Evolutionary conservation across 148 eudicot species (phyloP).

Genomic region (Cornus controversa): DNA sequence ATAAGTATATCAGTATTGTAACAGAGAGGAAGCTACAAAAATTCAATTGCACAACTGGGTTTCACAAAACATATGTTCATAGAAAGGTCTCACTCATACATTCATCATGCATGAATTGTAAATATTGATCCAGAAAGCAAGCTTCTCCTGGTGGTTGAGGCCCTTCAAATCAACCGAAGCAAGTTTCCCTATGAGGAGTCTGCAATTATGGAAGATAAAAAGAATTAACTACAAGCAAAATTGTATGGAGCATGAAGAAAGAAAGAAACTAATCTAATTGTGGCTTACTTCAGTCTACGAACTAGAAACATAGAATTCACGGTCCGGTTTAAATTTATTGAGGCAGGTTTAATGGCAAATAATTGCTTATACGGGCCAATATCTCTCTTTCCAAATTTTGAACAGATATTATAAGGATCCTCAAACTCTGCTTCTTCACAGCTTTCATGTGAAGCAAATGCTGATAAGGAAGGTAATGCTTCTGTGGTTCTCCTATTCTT

Average conservation of each 20-base stretch:
- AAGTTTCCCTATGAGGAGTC: constrained; percentile 59
- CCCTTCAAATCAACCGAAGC: constrained; percentile 49
- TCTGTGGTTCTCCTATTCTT: constrained; percentile 33
- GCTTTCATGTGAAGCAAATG: constrained; percentile 26
- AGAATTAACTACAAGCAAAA: neutral
- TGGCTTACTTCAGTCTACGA: constrained; percentile 51
- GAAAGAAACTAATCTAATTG: constrained; percentile 23
- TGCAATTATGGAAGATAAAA: constrained; percentile 18
- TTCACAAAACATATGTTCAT: neutral
- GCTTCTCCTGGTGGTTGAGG: constrained; percentile 71
- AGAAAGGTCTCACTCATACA: constrained; percentile 37
- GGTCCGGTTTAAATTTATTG: constrained; percentile 44
- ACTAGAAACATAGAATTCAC: constrained; percentile 41
- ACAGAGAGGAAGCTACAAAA: constrained; percentile 8
- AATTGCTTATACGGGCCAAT: constrained; percentile 62
- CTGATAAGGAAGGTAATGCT: constrained; percentile 25
- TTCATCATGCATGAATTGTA: constrained; percentile 90
- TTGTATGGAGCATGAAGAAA: neutral
- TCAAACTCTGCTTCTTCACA: constrained; percentile 32
- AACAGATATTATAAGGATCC: constrained; percentile 62
- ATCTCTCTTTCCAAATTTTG: constrained; percentile 46
- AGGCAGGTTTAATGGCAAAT: constrained; percentile 43
- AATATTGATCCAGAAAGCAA: constrained; percentile 85
- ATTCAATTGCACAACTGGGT: neutral
- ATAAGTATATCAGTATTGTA: neutral